These are phyloP conservation scores for Durusdinium trenchii DNA, from an alignment of 73 alveolate genomes.

Conservation along the genomic window DNA sequence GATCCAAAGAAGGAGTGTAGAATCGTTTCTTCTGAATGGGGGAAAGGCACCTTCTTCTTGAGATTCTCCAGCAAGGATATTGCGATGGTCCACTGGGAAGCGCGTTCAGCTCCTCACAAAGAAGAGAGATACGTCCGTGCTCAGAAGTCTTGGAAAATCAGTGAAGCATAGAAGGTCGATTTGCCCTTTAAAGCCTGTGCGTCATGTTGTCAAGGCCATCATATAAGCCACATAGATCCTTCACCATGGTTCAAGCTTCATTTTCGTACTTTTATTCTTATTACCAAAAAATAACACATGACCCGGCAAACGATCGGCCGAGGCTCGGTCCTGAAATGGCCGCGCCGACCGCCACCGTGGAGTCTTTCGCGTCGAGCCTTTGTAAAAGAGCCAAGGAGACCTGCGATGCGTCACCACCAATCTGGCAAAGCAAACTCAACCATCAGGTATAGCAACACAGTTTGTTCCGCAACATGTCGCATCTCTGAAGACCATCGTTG, in stretches of 20 bases:
- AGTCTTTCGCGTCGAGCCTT: not conserved
- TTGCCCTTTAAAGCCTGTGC: not conserved
- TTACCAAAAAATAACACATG: not conserved
- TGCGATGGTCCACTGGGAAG: constrained; percentile 25
- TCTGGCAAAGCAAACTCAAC: no score
- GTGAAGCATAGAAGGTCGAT: not conserved
- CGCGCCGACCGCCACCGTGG: constrained; percentile 30
- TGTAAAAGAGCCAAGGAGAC: not conserved
- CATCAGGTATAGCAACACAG: no score
- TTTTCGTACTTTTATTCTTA: no score
- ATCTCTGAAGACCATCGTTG: no score
- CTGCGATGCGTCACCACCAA: not conserved
- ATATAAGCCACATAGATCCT: not conserved
- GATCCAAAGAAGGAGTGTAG: no score
- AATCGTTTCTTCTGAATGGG: no score
- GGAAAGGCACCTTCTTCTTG: not conserved
- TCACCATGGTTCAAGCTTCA: not conserved
- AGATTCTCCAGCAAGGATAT: not conserved
- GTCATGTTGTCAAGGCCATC: not conserved
- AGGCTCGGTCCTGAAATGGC: constrained; percentile 11
- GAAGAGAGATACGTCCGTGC: no score
- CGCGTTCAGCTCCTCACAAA: constrained; percentile 34
- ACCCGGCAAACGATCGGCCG: not conserved
- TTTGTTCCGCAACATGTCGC: no score
- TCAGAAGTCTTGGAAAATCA: no score